Evolutionary conservation across 176 grass and related monocot species (phyloP), one percentile per base, ranked within the genome.

Genomic region (Phoenix dactylifera): DNA sequence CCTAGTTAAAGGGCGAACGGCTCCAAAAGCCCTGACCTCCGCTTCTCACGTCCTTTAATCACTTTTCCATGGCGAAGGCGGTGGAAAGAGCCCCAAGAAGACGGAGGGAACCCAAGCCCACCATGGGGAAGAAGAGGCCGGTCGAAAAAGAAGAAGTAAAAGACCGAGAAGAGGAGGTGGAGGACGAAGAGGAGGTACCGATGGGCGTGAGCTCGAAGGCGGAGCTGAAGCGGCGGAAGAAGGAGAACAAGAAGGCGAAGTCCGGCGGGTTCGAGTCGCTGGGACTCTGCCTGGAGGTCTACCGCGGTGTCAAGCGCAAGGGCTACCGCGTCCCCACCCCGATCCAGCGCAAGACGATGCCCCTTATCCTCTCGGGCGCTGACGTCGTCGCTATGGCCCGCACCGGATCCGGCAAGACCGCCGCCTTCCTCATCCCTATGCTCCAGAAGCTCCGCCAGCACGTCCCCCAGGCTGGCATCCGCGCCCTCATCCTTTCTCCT

Each of bases 321-420:
- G 93, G 93, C 1, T 98, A 98, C 76, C 72, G 81, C 25, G 87
- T 98, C 28, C 93, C 93, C 10, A 98, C 93, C n/a, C 93, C 93
- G 4, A 98, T 98, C 70, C 93, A 98, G 76, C 72, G 93, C 24
- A 92, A 92, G 76, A 77, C 87, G 12, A 92, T 98, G 84, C 93
- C 87, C 39, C 75, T 98, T 52, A 92, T 98, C 76, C 78, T 98
- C 19, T 58, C 87, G 15, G 93, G 93, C 3, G 39, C 65, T 12
- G 93, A 98, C 59, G 73, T 98, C 51, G 93, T 89, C 16, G 93
- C 87, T 66, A 98, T 98, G 93, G 93, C 87, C 20, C 83, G 87
- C 48, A 98, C 87, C 3, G 93, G 93, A 0, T 98, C 93, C 29
- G 87, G 87, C 18, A 98, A 98, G 73, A 98, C 93, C 49, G 87